A percentile compares a stretch with the other conserved stretches of the same genome.
These are phyloP conservation scores for Blastobotrys elegans DNA, from an alignment of 1,139 yeast genomes.

Conservation along the genomic window DNA sequence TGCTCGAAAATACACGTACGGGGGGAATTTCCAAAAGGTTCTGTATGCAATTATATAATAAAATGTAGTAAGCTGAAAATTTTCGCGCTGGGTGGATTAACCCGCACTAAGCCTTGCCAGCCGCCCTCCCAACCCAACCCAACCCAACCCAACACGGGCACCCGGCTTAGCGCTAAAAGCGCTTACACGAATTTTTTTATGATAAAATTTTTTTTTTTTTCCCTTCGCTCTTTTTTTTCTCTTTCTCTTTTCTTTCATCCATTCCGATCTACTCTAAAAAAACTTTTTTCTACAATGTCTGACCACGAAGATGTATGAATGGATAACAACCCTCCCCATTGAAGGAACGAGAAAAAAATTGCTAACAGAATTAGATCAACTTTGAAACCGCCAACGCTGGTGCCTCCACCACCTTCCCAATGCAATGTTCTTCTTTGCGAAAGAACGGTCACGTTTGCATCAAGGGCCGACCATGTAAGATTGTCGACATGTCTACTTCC, in stretches of 20 bases:
- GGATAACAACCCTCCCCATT: background rate
- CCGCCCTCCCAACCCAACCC: background rate
- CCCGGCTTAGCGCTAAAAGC: no score
- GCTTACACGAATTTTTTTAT: background rate
- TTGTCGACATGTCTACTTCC: slow-evolving; percentile 99
- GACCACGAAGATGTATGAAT: slow-evolving; percentile 27
- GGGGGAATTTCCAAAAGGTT: no score
- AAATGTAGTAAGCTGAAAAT: no score
- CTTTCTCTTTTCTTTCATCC: slow-evolving; percentile 12
- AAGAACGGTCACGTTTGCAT: slow-evolving; percentile 99
- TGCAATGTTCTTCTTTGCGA: slow-evolving; percentile 99
- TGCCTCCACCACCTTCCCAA: slow-evolving; percentile 97
- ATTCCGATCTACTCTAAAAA: slow-evolving; percentile 4
- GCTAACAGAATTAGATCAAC: slow-evolving; percentile 52
- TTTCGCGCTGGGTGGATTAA: no score
- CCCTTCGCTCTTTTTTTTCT: slow-evolving; percentile 5
- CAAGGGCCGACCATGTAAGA: slow-evolving; percentile 99
- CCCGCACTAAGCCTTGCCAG: no score
- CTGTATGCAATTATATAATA: no score
- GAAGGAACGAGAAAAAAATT: background rate
- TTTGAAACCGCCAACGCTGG: slow-evolving; percentile 99
- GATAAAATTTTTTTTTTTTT: slow-evolving; percentile 10
- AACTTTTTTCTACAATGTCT: slow-evolving; percentile 19
- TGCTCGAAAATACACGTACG: no score
- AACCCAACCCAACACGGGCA: no score